These are phyloP conservation scores for Chrysoporthe cubensis DNA, from an alignment of 2,329 filamentous ascomycete species.

Conservation along the genomic window DNA sequence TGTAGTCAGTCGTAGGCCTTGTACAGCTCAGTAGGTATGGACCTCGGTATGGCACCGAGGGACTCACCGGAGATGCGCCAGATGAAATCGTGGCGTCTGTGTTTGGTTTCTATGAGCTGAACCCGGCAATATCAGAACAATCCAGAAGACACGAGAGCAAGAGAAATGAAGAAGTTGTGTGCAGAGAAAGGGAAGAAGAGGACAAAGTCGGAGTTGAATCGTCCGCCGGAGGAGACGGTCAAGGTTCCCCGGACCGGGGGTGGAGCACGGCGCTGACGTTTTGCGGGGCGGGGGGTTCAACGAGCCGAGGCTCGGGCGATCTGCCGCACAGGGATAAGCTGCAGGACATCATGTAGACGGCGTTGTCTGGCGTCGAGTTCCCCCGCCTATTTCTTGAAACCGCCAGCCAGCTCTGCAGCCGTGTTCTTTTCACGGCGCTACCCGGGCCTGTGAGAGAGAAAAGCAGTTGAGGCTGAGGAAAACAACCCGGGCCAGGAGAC, in stretches of 20 bases:
- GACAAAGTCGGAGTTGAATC: not conserved
- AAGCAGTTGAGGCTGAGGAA: not conserved
- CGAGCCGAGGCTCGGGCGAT: constrained; percentile 26
- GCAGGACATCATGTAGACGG: too few relatives aligned
- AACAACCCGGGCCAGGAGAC: not conserved
- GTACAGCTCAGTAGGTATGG: not conserved
- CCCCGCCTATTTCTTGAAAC: too few relatives aligned
- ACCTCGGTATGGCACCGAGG: not conserved
- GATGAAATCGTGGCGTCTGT: not conserved
- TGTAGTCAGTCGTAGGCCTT: not conserved
- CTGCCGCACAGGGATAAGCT: not conserved
- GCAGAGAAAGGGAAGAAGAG: not conserved
- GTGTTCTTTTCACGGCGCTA: too few relatives aligned
- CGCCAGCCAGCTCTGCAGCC: too few relatives aligned
- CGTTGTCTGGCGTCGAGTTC: too few relatives aligned
- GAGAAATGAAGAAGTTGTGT: not conserved
- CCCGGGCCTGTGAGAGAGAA: too few relatives aligned
- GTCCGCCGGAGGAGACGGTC: not conserved
- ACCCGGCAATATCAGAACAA: not conserved
- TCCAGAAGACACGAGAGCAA: not conserved
- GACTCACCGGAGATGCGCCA: not conserved
- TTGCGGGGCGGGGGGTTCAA: constrained; percentile 20
- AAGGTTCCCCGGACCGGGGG: constrained; percentile 12
- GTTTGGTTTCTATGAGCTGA: not conserved
- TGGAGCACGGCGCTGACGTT: constrained; percentile 12